Conservation (phyloP, 2,329 filamentous ascomycete genomes). For the Tolypocladium amazonense region DNA sequence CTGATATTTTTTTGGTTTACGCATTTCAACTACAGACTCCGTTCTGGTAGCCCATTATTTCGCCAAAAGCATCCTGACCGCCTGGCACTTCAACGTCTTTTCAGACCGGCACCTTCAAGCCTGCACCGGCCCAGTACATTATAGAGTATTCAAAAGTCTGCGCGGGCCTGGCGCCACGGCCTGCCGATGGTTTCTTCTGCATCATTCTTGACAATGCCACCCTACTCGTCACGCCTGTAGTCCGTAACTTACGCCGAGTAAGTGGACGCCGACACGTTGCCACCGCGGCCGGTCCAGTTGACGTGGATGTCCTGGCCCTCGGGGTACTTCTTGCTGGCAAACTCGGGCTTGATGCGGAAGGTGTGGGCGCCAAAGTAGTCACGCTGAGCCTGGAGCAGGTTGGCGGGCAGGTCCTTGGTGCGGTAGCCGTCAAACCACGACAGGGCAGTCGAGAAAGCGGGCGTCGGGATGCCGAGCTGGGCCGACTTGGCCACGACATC, state of each 20-base stretch:
- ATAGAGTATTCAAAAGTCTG: conserved; percentile 1
- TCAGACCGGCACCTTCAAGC: background rate
- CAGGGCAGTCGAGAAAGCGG: conserved; percentile 91
- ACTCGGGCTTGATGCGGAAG: conserved; percentile 78
- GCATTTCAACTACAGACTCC: background rate
- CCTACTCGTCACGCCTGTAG: conserved; percentile 1
- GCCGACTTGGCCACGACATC: conserved; percentile 85
- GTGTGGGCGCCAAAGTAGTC: conserved; percentile 98
- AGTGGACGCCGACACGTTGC: conserved; percentile 92
- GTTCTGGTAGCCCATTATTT: background rate
- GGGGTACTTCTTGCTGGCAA: conserved; percentile 67
- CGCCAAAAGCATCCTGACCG: background rate
- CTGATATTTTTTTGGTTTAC: background rate
- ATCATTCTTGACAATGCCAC: background rate
- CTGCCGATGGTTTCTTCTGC: background rate
- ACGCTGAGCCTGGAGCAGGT: conserved; percentile 96
- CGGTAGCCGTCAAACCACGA: conserved; percentile 99
- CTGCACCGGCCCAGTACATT: background rate
- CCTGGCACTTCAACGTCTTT: background rate
- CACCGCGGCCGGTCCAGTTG: conserved; percentile 98
- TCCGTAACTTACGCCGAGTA: conserved; percentile 76
- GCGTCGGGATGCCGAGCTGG: conserved; percentile 88
- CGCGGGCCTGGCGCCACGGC: background rate
- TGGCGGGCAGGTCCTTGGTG: conserved; percentile 93
- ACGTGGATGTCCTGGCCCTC: conserved; percentile 88